Percentiles rank a stretch among this genome's conserved stretches.
Conservation (phyloP, 352 stramenopile species). For the Thalassiosira tumida region DNA sequence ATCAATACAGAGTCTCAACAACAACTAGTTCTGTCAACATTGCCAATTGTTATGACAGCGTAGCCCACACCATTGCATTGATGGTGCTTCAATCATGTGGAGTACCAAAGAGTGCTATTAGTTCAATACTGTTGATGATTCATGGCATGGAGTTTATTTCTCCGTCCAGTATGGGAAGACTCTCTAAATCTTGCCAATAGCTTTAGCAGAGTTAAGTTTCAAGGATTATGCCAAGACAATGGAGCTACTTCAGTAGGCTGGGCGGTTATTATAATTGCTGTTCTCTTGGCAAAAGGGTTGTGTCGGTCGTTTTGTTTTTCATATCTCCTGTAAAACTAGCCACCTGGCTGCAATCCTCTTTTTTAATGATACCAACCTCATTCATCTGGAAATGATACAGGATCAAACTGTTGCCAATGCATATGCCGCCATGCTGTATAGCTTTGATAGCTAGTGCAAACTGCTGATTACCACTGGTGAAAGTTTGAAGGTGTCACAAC, state of each 20-base stretch:
- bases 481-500: conserved; percentile 1
- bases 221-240: conserved; percentile 72
- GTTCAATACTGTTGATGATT: conserved; percentile 25
- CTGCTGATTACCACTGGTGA: conserved; percentile 1
- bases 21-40: not conserved
- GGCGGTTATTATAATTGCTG: conserved; percentile 70
- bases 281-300: conserved; percentile 65
- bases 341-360: conserved; percentile 21
- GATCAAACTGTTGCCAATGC: not conserved
- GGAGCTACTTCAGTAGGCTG: conserved; percentile 61
- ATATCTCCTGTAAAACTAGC: conserved; percentile 5
- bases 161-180: conserved; percentile 52
- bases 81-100: conserved; percentile 55
- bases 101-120: conserved; percentile 1
- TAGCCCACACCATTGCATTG: conserved; percentile 21
- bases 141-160: conserved; percentile 68
- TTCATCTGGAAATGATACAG: not conserved
- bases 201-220: conserved; percentile 42
- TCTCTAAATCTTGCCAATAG: conserved; percentile 28
- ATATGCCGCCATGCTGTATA: not conserved
- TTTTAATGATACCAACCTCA: not conserved
- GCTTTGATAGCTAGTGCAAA: not conserved
- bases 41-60: not conserved
- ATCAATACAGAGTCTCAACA: not conserved
- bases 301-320: conserved; percentile 41